A percentile compares a stretch with the other conserved stretches of the same genome.
phyloP scores from a whole-genome alignment of 2,329 filamentous ascomycete genomes.

The Xylariaceae sp. region DNA sequence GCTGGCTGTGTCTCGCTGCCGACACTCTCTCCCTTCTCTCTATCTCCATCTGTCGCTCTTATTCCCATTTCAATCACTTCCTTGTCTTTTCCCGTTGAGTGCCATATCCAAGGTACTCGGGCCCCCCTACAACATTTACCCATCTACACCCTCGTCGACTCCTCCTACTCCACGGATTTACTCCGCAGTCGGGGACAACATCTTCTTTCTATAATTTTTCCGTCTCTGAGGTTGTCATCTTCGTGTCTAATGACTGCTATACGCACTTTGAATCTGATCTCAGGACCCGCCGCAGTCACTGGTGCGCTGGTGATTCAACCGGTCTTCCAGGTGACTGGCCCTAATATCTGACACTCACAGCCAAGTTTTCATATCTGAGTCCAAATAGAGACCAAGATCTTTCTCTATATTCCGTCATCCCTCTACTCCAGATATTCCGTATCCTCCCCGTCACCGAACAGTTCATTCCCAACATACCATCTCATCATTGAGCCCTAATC shows the following conservation, averaged over 20 bases:
- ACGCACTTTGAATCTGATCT: background rate
- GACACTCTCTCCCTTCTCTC: conserved; percentile 18
- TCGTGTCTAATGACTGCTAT: conserved; percentile 4
- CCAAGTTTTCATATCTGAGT: background rate
- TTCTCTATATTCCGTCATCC: background rate
- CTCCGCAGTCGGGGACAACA: background rate
- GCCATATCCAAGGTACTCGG: background rate
- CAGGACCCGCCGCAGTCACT: background rate
- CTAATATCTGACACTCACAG: background rate
- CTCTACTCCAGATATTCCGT: background rate
- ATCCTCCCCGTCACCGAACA: background rate
- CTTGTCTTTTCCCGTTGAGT: conserved; percentile 3
- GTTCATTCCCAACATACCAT: background rate
- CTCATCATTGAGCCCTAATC: background rate
- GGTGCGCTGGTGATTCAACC: conserved; percentile 1
- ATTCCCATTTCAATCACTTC: conserved; percentile 11
- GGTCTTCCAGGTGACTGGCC: background rate
- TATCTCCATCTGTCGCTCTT: conserved; percentile 17
- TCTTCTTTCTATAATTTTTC: background rate
- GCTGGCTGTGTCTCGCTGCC: conserved; percentile 18
- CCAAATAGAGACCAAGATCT: background rate
- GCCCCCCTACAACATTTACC: background rate
- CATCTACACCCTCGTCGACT: background rate
- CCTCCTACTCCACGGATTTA: background rate
- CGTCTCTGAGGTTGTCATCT: conserved; percentile 1